Evolutionary conservation across 768 basidiomycete species (phyloP).

Genomic region (Daedalea quercina): DNA sequence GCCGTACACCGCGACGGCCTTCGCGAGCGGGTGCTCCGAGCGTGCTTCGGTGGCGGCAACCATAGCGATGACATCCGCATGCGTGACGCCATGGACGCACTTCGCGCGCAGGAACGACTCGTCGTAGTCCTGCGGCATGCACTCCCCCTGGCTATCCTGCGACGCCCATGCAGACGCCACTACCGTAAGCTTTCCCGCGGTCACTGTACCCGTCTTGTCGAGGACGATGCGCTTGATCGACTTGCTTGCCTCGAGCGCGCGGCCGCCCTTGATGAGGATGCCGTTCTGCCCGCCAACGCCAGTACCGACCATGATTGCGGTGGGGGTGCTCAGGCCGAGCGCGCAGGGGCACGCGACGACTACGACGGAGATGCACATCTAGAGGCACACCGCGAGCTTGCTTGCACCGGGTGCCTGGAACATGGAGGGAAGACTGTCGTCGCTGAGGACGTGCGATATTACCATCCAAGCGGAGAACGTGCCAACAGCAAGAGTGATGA

Average conservation of each 20-base stretch:
- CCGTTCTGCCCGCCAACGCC: constrained; percentile 96
- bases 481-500: constrained; percentile 72
- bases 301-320: constrained; percentile 99
- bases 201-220: constrained; percentile 98
- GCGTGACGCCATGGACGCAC: constrained; percentile 59
- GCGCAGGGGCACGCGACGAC: constrained; percentile 99
- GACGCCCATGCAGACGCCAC: constrained; percentile 66
- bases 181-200: constrained; percentile 88
- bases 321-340: constrained; percentile 91
- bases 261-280: constrained; percentile 95
- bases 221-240: constrained; percentile 76
- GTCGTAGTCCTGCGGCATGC: not conserved
- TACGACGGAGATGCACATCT: constrained; percentile 95
- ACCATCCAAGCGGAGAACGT: constrained; percentile 86
- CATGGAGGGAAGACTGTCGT: constrained; percentile 66
- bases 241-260: constrained; percentile 88
- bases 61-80: constrained; percentile 67
- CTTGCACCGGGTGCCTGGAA: constrained; percentile 82
- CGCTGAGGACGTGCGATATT: constrained; percentile 50
- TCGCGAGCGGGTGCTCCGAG: constrained; percentile 95
- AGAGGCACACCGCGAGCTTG: constrained; percentile 85
- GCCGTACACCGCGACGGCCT: constrained; percentile 83
- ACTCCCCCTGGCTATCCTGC: not conserved
- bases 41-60: constrained; percentile 82
- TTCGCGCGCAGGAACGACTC: constrained; percentile 17